Evolutionary conservation across 495 filamentous ascomycete genomes (phyloP).

Genomic region (Neurospora sp.): DNA sequence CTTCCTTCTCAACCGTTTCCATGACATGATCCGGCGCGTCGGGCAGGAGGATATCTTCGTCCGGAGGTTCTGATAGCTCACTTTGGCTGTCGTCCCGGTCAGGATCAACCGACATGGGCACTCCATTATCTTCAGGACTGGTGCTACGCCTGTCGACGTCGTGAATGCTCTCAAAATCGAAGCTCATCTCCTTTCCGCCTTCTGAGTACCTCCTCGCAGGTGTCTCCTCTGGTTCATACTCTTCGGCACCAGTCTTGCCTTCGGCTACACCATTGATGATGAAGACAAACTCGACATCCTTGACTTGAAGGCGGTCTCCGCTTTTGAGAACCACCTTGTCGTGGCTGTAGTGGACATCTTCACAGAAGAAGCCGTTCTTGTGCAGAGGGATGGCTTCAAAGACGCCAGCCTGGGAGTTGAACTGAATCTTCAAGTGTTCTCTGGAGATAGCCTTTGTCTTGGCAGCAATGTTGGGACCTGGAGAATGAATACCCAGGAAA

Average conservation of each 20-base stretch:
- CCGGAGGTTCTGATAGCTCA: constrained; percentile 20
- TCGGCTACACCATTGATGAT: constrained; percentile 60
- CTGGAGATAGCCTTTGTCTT: constrained; percentile 71
- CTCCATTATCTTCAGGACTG: constrained; percentile 37
- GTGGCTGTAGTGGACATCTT: constrained; percentile 59
- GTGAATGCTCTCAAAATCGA: constrained; percentile 53
- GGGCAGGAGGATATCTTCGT: constrained; percentile 21
- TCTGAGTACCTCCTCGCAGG: constrained; percentile 34
- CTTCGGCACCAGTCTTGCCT: constrained; percentile 58
- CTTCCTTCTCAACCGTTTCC: constrained; percentile 21
- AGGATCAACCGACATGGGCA: not conserved
- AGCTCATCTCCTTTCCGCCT: constrained; percentile 51
- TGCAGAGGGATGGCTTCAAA: constrained; percentile 79
- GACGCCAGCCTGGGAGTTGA: constrained; percentile 59
- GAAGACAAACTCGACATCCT: constrained; percentile 64
- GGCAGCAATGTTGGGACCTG: constrained; percentile 45
- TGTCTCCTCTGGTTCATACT: constrained; percentile 29
- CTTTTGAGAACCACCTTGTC: constrained; percentile 57
- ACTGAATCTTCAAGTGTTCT: constrained; percentile 73
- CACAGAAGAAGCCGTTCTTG: constrained; percentile 76
- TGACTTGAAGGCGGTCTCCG: constrained; percentile 68
- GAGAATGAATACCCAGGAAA: constrained; percentile 72
- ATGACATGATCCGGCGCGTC: constrained; percentile 25
- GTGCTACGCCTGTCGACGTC: constrained; percentile 41
- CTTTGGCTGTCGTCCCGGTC: constrained; percentile 16